These are phyloP conservation scores for Leptographium radiaticola DNA, from an alignment of 2,329 filamentous ascomycete species.

Conservation along the genomic window DNA sequence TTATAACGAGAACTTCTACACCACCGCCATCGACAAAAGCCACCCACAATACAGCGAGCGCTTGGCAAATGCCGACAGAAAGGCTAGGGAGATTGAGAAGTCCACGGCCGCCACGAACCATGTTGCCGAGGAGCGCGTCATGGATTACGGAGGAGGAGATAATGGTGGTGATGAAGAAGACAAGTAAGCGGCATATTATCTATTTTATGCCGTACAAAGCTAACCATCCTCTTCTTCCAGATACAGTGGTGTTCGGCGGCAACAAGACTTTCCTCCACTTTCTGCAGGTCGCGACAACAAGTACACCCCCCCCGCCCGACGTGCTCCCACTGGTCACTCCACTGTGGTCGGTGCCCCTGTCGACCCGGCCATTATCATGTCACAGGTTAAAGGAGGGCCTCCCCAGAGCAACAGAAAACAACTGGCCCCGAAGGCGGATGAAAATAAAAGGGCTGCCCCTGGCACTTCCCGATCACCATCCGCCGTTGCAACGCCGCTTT, in stretches of 20 bases:
- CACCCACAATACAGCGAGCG: conserved; percentile 72
- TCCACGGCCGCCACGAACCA: conserved; percentile 64
- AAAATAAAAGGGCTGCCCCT: conserved; percentile 16
- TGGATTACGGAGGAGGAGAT: conserved; percentile 49
- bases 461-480: conserved; percentile 14
- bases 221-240: conserved; percentile 25
- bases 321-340: conserved; percentile 62
- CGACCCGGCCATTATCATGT: conserved; percentile 82
- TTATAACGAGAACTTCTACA: conserved; percentile 92
- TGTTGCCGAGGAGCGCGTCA: conserved; percentile 77
- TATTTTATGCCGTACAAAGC: neutral
- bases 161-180: conserved; percentile 79
- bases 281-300: conserved; percentile 42
- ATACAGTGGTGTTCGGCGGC: conserved; percentile 83
- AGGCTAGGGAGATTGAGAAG: conserved; percentile 81
- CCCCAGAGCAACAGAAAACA: conserved; percentile 24
- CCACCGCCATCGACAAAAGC: conserved; percentile 73
- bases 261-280: conserved; percentile 58
- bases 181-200: conserved; percentile 42
- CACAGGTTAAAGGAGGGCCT: conserved; percentile 47
- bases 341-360: conserved; percentile 66
- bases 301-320: conserved; percentile 82
- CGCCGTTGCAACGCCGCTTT: conserved; percentile 16
- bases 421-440: conserved; percentile 22
- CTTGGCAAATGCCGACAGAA: conserved; percentile 64